Percentiles rank a stretch among this genome's conserved stretches.
Conservation (phyloP, 75 land plant genomes). For the Isoetes taiwanensis region DNA sequence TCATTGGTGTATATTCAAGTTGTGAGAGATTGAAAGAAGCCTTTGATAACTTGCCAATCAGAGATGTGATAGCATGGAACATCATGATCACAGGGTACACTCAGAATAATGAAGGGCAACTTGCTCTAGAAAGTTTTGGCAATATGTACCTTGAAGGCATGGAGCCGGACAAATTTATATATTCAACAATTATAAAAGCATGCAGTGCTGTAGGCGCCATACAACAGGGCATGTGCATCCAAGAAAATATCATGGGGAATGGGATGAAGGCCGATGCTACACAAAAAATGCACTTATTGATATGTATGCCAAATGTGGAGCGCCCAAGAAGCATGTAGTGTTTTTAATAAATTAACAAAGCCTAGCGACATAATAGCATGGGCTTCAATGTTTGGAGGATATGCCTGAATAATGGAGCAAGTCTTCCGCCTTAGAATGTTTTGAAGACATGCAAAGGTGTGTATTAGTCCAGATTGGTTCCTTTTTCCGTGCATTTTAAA, state of each 20-base stretch:
- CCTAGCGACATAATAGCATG: too few relatives aligned
- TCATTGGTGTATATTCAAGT: too few relatives aligned
- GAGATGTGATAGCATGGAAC: conserved; percentile 42
- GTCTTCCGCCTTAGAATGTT: too few relatives aligned
- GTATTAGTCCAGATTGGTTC: too few relatives aligned
- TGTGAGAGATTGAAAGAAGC: too few relatives aligned
- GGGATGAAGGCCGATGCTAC: conserved; percentile 19
- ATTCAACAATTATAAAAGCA: conserved; percentile 23
- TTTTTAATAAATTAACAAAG: conserved; percentile 34
- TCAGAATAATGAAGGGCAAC: conserved; percentile 12
- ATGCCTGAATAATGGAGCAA: too few relatives aligned
- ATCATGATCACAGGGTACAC: conserved; percentile 35
- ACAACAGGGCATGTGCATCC: conserved; percentile 24
- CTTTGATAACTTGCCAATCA: too few relatives aligned
- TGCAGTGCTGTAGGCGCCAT: conserved; percentile 33
- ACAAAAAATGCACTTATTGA: conserved; percentile 37
- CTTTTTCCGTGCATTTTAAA: too few relatives aligned
- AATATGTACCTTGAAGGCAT: conserved; percentile 26
- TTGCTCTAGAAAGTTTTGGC: conserved; percentile 32
- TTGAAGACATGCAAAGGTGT: too few relatives aligned
- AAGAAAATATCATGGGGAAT: conserved; percentile 24
- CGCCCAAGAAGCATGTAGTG: conserved; percentile 27
- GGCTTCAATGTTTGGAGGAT: too few relatives aligned
- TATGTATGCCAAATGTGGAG: conserved; percentile 54
- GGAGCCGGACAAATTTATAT: conserved; percentile 26